phyloP scores from a whole-genome alignment of 2,329 filamentous ascomycete genomes.

The Cytospora chrysosperma region DNA sequence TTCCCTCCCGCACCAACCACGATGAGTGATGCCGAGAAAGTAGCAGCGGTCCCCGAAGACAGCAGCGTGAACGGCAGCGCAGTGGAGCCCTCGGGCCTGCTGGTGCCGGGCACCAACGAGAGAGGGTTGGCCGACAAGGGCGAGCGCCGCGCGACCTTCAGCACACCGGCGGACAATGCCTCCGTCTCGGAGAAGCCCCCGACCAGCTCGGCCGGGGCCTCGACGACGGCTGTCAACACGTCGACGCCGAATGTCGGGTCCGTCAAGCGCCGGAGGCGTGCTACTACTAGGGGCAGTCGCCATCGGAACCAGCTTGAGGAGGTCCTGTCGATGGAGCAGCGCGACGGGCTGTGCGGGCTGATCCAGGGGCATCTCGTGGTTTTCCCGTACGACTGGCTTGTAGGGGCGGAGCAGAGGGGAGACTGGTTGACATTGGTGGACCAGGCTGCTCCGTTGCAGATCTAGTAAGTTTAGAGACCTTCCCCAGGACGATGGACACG shows the following conservation, averaged over 20 bases:
- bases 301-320: constrained; percentile 68
- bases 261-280: constrained; percentile 62
- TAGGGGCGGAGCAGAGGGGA: constrained; percentile 84
- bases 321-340: constrained; percentile 70
- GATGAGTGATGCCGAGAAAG: constrained; percentile 27
- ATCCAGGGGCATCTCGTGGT: constrained; percentile 86
- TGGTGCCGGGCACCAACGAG: constrained; percentile 24
- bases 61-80: constrained; percentile 18
- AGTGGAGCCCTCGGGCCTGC: constrained; percentile 15
- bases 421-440: constrained; percentile 98
- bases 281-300: constrained; percentile 67
- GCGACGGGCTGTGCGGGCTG: constrained; percentile 76
- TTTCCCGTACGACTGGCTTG: constrained; percentile 95
- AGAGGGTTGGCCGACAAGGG: constrained; percentile 30
- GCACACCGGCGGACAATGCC: constrained; percentile 40
- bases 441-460: constrained; percentile 91
- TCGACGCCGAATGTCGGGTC: constrained; percentile 41
- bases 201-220: constrained; percentile 29
- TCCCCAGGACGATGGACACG: background rate
- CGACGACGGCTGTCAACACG: constrained; percentile 13
- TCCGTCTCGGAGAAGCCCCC: constrained; percentile 37
- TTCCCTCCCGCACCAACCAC: constrained; percentile 14
- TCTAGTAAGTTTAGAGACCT: constrained; percentile 71
- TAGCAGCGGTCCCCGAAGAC: constrained; percentile 27
- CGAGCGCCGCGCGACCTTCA: constrained; percentile 57